Base-by-base conservation (phyloP, 805 yeast species). In the Ogataea ganodermae region DNA sequence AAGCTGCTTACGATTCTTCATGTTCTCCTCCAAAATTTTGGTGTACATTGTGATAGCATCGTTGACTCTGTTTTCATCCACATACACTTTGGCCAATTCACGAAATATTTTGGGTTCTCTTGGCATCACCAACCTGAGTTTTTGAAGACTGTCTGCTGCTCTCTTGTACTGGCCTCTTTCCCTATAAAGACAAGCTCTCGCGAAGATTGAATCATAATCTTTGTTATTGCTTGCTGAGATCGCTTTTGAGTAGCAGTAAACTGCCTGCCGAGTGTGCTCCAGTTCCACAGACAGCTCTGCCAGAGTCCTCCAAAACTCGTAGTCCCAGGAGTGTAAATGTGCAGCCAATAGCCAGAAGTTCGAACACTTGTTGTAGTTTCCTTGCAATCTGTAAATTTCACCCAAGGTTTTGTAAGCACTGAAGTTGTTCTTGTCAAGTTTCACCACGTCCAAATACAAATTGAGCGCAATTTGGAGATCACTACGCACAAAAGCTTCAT, bases 361-460 rank as follows among this genome's bases (percentile, higher is more conserved):
- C 63, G 96, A 83, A 63, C 96, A 80, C 60, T 86, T 85, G 53
- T 83, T 80, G 42, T 77, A 66, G 38, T 81, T 73, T 1, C 89
- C 91, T 50, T 81, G 84, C 44, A 78, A 70, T 46, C 80, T 75
- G 54, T 86, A 84, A 39, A 92, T 86, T 59, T 88, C 96, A 39
- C 97, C 97, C 37, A 90, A 68, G 0, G 95, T 86, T 58, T 86
- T 84, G 71, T 91, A 91, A 0, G 97, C 97, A 37, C 86, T 81
- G 63, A 80, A 84, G 62, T 87, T 86, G 54, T 79, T 79, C 12
- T 88, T 84, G 60, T 90, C 96, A 45, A 82, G 73, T 56, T 83
- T 81, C 50, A 92, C 83, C 10, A 89, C 95, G 51, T 80, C 88
- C 55, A 73, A 69, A 65, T 77, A 91, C 42, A 76, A 61, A 42